Conservation (phyloP, 2,329 filamentous ascomycete species). For the Penicillium sp. region DNA sequence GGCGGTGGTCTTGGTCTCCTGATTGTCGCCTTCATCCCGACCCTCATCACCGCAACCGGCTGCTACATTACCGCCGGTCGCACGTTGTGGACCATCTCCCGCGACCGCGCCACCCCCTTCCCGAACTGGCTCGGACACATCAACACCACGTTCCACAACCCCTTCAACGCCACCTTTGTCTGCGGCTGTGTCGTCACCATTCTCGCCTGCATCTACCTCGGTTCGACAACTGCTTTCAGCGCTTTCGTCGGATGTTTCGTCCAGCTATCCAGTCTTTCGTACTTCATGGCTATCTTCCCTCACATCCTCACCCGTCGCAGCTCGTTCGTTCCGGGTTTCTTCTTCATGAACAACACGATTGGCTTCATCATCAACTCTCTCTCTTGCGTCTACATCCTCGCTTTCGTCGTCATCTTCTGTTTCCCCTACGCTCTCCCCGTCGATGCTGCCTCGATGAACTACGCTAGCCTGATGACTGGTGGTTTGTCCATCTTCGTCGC, state of each 20-base stretch:
- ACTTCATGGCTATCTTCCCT: constrained; percentile 53
- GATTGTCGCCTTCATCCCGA: constrained; percentile 58
- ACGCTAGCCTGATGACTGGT: constrained; percentile 53
- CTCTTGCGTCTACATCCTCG: constrained; percentile 54
- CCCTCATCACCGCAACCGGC: constrained; percentile 54
- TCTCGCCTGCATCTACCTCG: constrained; percentile 59
- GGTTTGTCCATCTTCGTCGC: constrained; percentile 53
- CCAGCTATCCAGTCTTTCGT: constrained; percentile 57
- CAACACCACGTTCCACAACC: constrained; percentile 57
- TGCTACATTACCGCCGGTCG: constrained; percentile 63
- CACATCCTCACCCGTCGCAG: constrained; percentile 54
- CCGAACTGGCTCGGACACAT: constrained; percentile 55
- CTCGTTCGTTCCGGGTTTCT: constrained; percentile 54
- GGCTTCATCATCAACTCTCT: constrained; percentile 53
- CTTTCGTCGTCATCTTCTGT: constrained; percentile 62
- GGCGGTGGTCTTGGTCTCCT: constrained; percentile 58
- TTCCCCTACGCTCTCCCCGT: constrained; percentile 55
- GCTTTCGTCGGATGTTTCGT: constrained; percentile 61
- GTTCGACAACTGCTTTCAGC: constrained; percentile 56
- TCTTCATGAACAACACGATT: constrained; percentile 52
- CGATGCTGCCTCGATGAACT: constrained; percentile 54
- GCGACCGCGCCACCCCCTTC: constrained; percentile 63
- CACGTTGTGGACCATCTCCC: constrained; percentile 59
- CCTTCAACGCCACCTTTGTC: constrained; percentile 59
- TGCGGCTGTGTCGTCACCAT: constrained; percentile 54